These are phyloP conservation scores for Neofusicoccum sp. DNA, from an alignment of 2,329 filamentous ascomycete genomes.

Conservation along the genomic window DNA sequence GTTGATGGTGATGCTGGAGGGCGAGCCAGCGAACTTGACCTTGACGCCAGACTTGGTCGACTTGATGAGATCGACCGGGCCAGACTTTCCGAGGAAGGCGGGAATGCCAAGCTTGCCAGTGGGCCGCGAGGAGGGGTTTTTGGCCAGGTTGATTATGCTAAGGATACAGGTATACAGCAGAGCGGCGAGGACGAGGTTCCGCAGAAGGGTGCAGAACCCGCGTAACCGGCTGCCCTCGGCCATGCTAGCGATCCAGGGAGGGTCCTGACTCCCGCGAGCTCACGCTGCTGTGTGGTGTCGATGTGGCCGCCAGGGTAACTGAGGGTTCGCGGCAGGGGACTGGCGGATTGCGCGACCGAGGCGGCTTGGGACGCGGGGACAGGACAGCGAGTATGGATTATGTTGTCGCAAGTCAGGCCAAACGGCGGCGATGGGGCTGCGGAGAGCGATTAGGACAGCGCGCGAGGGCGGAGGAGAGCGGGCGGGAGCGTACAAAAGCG, in stretches of 20 bases:
- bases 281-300: background rate
- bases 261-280: background rate
- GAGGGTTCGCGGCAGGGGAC: background rate
- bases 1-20: conserved; percentile 51
- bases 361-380: conserved; percentile 5
- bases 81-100: conserved; percentile 44
- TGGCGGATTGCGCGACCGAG: background rate
- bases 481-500: background rate
- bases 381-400: background rate
- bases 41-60: conserved; percentile 44
- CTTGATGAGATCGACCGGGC: conserved; percentile 45
- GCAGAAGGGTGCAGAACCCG: conserved; percentile 41
- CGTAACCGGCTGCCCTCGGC: conserved; percentile 36
- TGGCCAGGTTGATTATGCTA: conserved; percentile 44
- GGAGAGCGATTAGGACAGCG: background rate
- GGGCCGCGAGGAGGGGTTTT: conserved; percentile 42
- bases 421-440: background rate
- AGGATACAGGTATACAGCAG: conserved; percentile 47
- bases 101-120: conserved; percentile 47
- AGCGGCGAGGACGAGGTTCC: conserved; percentile 47
- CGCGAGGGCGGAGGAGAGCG: background rate
- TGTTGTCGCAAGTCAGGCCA: background rate
- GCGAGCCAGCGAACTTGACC: conserved; percentile 46
- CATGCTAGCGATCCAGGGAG: conserved; percentile 30
- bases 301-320: background rate